Conservation (phyloP, 306 rosid genomes). For the Spatholobus suberectus region DNA sequence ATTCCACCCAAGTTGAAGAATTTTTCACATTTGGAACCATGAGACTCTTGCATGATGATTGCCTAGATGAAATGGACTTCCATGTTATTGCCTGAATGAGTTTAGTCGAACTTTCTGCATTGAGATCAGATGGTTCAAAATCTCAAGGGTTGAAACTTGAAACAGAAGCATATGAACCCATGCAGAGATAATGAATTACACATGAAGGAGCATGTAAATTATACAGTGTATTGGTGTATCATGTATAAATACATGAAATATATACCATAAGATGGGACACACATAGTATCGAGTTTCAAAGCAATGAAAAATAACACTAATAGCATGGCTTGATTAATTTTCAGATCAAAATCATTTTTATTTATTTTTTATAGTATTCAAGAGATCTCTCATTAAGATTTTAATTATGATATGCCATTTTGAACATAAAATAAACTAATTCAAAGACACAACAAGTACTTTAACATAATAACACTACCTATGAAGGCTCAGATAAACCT, state of each 20-base stretch:
- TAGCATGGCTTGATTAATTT: neutral
- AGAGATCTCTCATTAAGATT: neutral
- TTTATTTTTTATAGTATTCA: neutral
- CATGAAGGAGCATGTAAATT: neutral
- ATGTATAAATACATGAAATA: slow-evolving; percentile 7
- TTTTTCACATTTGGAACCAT: slow-evolving; percentile 66
- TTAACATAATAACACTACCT: slow-evolving; percentile 4
- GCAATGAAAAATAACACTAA: neutral
- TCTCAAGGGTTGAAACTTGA: slow-evolving; percentile 39
- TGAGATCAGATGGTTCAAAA: slow-evolving; percentile 40
- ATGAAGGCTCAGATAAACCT: neutral
- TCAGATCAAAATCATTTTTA: neutral
- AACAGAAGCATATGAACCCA: slow-evolving; percentile 25
- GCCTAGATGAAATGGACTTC: slow-evolving; percentile 69
- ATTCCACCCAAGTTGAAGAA: slow-evolving; percentile 78
- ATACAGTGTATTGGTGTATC: neutral
- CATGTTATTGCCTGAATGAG: slow-evolving; percentile 82
- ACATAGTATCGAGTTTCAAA: neutral
- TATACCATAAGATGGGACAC: slow-evolving; percentile 13
- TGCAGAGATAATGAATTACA: neutral
- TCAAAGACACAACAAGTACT: neutral
- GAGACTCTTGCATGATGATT: slow-evolving; percentile 87
- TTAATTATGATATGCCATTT: neutral
- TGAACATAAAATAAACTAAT: neutral
- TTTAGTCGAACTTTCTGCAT: slow-evolving; percentile 90